Evolutionary conservation across 345 rosid genomes (phyloP).

Genomic region (Anacardium occidentale): DNA sequence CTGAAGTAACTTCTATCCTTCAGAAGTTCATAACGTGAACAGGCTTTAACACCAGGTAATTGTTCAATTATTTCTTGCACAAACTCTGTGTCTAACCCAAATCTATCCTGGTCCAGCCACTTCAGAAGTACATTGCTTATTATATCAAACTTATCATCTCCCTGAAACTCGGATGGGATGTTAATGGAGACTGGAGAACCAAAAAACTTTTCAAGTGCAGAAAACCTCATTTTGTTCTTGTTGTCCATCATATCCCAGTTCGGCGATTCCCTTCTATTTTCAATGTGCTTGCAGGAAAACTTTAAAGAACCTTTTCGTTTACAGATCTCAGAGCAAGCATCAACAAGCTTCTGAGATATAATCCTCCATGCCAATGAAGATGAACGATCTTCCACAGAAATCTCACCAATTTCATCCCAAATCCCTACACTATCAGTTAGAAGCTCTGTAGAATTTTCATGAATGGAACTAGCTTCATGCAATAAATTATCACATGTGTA

Average conservation of each 20-base stretch:
- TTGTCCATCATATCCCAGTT: slow-evolving; percentile 41
- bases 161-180: slow-evolving; percentile 37
- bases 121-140: slow-evolving; percentile 44
- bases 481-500: slow-evolving; percentile 29
- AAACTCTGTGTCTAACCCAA: slow-evolving; percentile 87
- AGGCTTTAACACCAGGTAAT: slow-evolving; percentile 67
- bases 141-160: slow-evolving; percentile 39
- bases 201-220: slow-evolving; percentile 60
- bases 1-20: slow-evolving; percentile 49
- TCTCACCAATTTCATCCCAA: slow-evolving; percentile 65
- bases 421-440: slow-evolving; percentile 25
- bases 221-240: slow-evolving; percentile 30
- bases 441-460: slow-evolving; percentile 25
- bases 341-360: slow-evolving; percentile 58
- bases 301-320: slow-evolving; percentile 44
- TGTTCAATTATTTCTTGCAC: slow-evolving; percentile 82
- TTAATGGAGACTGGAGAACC: slow-evolving; percentile 40
- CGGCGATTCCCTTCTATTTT: slow-evolving; percentile 35
- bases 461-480: slow-evolving; percentile 33
- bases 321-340: slow-evolving; percentile 48
- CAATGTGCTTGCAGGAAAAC: slow-evolving; percentile 66
- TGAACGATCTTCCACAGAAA: slow-evolving; percentile 76
- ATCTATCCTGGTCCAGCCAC: slow-evolving; percentile 89
- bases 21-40: slow-evolving; percentile 62
- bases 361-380: slow-evolving; percentile 71